These are phyloP conservation scores for Podaxis carcinomalis DNA, from an alignment of 768 basidiomycete species.

Conservation along the genomic window DNA sequence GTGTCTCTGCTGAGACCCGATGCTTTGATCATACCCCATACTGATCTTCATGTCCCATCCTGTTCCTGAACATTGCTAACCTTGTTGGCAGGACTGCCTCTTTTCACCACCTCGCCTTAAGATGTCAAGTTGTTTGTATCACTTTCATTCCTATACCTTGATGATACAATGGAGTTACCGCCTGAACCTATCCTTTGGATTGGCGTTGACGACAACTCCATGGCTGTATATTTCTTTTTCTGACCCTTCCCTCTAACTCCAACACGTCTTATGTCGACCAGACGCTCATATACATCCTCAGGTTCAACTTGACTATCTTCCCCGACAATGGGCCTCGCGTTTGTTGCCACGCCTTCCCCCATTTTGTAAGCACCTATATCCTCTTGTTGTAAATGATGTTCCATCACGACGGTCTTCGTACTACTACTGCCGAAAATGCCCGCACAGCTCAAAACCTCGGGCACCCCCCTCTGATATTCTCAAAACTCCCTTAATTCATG, in stretches of 20 bases:
- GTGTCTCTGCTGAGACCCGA: constrained; percentile 48
- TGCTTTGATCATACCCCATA: constrained; percentile 64
- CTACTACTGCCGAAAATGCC: constrained; percentile 78
- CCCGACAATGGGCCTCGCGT: background rate
- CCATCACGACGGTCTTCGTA: constrained; percentile 96
- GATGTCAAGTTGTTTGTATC: constrained; percentile 25
- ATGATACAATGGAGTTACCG: constrained; percentile 86
- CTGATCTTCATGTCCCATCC: constrained; percentile 38
- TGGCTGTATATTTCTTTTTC: constrained; percentile 73
- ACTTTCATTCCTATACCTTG: constrained; percentile 25
- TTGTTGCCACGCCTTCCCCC: background rate
- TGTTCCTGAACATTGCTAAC: constrained; percentile 8
- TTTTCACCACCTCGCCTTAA: constrained; percentile 5
- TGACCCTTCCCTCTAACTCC: constrained; percentile 33
- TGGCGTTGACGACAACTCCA: constrained; percentile 69
- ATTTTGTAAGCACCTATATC: constrained; percentile 26
- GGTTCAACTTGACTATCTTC: background rate
- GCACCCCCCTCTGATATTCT: constrained; percentile 69
- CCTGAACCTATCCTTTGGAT: constrained; percentile 51
- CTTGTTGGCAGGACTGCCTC: background rate
- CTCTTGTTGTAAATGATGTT: constrained; percentile 49
- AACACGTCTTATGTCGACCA: too few relatives aligned
- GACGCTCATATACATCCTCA: background rate
- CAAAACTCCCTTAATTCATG: constrained; percentile 14
- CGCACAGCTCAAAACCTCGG: constrained; percentile 87